Conservation (phyloP, 768 basidiomycete species). For the Tylopilus felleus region DNA sequence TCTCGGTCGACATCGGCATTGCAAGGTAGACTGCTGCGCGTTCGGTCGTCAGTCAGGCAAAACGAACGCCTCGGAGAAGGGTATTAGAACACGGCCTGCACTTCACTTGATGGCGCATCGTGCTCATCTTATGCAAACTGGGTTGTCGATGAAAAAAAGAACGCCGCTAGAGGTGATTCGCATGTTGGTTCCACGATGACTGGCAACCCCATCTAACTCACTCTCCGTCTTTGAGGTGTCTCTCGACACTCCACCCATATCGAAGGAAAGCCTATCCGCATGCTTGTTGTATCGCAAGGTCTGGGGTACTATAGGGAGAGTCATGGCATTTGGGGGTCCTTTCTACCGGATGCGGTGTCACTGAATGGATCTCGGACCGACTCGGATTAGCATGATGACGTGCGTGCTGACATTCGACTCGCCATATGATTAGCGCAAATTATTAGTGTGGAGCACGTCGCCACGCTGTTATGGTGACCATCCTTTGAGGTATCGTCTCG, state of each 20-base stretch:
- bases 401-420: too few relatives aligned
- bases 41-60: slow-evolving; percentile 17
- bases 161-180: slow-evolving; percentile 15
- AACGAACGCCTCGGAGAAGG: not conserved
- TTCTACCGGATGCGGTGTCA: too few relatives aligned
- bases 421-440: too few relatives aligned
- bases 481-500: too few relatives aligned
- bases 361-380: too few relatives aligned
- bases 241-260: slow-evolving; percentile 97
- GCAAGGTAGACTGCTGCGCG: slow-evolving; percentile 92
- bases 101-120: slow-evolving; percentile 99
- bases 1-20: slow-evolving; percentile 99
- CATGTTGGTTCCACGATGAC: not conserved
- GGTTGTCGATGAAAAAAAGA: slow-evolving; percentile 98
- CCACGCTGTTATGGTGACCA: too few relatives aligned
- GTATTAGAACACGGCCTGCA: slow-evolving; percentile 91
- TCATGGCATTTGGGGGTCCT: too few relatives aligned
- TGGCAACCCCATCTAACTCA: not conserved
- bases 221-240: slow-evolving; percentile 90
- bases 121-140: slow-evolving; percentile 99
- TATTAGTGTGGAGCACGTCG: too few relatives aligned
- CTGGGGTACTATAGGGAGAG: too few relatives aligned
- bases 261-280: slow-evolving; percentile 91
- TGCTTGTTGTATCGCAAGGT: slow-evolving; percentile 92
- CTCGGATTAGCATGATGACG: too few relatives aligned